phyloP scores from a whole-genome alignment of 1,284 basidiomycete genomes.

The Pseudozyma flocculosa region DNA sequence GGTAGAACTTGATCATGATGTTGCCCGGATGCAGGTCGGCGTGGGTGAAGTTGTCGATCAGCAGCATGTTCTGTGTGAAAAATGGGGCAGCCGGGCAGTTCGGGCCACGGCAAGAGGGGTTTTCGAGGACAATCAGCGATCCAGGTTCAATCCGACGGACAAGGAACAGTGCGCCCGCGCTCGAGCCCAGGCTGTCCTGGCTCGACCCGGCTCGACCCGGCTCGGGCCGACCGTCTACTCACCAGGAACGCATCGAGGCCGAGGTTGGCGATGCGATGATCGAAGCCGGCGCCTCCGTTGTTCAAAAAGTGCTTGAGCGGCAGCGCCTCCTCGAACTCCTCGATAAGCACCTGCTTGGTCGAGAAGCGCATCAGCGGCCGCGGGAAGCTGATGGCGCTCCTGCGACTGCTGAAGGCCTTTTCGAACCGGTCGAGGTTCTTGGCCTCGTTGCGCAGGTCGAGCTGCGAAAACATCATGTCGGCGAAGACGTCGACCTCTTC shows the following conservation, averaged over 20 bases:
- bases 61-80: slow-evolving; percentile 80
- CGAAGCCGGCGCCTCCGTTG: slow-evolving; percentile 80
- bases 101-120: no score
- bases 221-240: slow-evolving; percentile 56
- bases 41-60: slow-evolving; percentile 97
- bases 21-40: slow-evolving; percentile 84
- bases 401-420: slow-evolving; percentile 72
- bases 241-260: slow-evolving; percentile 94
- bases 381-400: slow-evolving; percentile 84
- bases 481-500: slow-evolving; percentile 95
- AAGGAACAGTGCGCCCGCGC: no score
- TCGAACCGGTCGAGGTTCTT: slow-evolving; percentile 84
- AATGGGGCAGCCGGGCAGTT: slow-evolving; percentile 25
- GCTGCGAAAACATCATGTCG: slow-evolving; percentile 93
- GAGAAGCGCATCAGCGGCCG: slow-evolving; percentile 78
- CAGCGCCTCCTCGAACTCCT: slow-evolving; percentile 89
- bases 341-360: slow-evolving; percentile 78
- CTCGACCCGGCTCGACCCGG: no score
- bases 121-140: no score
- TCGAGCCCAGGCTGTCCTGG: no score
- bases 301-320: slow-evolving; percentile 84
- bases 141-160: no score
- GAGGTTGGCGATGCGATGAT: slow-evolving; percentile 83
- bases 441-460: slow-evolving; percentile 87
- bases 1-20: slow-evolving; percentile 94